Conservation (phyloP, 2,329 filamentous ascomycete species). For the Aspergillus fumigatus region DNA sequence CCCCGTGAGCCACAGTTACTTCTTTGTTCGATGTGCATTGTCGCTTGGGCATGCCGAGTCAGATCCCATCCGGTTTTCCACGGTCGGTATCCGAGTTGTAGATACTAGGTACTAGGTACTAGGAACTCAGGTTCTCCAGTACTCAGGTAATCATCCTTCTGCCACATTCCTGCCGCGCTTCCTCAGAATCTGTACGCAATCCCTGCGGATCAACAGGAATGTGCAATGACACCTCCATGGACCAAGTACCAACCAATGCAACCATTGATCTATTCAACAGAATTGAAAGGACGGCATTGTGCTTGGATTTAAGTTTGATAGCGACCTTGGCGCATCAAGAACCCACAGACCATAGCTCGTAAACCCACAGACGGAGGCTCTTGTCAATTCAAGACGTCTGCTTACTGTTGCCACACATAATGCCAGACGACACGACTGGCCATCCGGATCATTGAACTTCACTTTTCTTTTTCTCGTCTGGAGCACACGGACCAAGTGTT, state of each 20-base stretch:
- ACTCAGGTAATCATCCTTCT: not conserved
- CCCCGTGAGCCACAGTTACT: not conserved
- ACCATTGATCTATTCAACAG: not conserved
- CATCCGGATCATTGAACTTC: not conserved
- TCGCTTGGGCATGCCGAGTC: not conserved
- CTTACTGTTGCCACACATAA: not conserved
- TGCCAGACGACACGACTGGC: no score
- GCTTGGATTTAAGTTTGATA: not conserved
- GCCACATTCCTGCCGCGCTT: not conserved
- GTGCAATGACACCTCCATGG: not conserved
- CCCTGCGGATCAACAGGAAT: not conserved
- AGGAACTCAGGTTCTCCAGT: no score
- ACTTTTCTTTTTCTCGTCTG: not conserved
- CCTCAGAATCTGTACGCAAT: not conserved
- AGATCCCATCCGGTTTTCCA: not conserved
- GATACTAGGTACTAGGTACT: no score
- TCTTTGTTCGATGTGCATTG: not conserved
- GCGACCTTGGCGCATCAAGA: not conserved
- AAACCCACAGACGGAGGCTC: not conserved
- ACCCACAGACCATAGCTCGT: not conserved
- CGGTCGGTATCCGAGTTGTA: not conserved
- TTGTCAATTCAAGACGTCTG: not conserved
- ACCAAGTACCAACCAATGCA: not conserved
- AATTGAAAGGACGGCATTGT: no score
- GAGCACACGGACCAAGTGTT: slow-evolving; percentile 15